Conservation (phyloP, 306 rosid genomes). For the Vigna trinervia region DNA sequence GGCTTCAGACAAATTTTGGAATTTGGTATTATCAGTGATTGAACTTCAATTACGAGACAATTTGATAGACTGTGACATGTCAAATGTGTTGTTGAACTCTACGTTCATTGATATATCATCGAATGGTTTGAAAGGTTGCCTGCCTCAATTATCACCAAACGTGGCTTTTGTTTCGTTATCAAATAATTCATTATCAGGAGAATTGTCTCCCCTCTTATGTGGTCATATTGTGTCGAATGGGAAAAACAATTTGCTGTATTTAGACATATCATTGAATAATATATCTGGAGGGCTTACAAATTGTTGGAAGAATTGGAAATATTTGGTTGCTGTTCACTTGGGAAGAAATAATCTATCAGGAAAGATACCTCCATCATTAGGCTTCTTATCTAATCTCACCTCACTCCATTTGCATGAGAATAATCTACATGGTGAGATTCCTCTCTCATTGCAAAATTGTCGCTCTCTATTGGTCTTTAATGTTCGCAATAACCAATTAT, state of each 20-base stretch:
- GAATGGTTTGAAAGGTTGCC: neutral
- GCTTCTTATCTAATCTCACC: neutral
- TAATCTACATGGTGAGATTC: neutral
- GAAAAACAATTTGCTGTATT: neutral
- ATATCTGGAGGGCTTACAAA: neutral
- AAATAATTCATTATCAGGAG: constrained; percentile 2
- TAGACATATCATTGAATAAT: neutral
- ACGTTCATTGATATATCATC: neutral
- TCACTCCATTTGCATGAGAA: constrained; percentile 1
- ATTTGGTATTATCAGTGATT: neutral
- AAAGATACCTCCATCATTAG: neutral
- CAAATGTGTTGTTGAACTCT: neutral
- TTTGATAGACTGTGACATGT: neutral
- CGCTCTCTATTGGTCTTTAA: neutral
- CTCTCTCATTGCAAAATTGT: neutral
- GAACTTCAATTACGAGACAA: neutral
- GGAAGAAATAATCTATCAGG: neutral
- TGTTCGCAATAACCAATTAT: neutral
- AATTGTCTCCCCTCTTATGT: constrained; percentile 16
- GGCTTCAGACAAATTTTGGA: neutral
- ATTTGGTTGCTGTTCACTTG: neutral
- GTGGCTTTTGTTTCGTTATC: neutral
- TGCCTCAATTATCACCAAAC: constrained; percentile 6
- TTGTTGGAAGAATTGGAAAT: constrained; percentile 1
- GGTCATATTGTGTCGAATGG: neutral